Evolutionary conservation across 768 basidiomycete species (phyloP), one percentile per base, ranked within the genome.

Genomic region (Pulveroboletus sp.): DNA sequence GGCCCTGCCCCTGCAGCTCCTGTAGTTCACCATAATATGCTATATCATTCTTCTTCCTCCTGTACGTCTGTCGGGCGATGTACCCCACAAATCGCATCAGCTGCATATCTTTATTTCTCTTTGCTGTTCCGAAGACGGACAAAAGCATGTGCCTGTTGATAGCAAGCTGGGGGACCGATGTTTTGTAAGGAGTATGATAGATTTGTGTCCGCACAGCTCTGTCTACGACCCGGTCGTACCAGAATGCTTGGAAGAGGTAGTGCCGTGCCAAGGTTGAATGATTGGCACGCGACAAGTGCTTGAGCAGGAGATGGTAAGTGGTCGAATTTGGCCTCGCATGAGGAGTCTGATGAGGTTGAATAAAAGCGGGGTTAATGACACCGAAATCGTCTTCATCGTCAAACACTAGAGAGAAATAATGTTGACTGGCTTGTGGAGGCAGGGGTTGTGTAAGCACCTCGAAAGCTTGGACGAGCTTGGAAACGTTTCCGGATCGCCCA

Each of bases 371-470:
- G 44, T 76, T 73, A 28, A 65, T 57, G 35, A 67, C 59, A 9
- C 64, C 77, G 54, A 77, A 81, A 57, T 81, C 81, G 33, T 85
- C 50, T 43, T 89, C 81, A 18, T 85, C 83, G 39, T 86, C 84
- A 62, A 83, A 85, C 11, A 80, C 75, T 6, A 76, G 69, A 52
- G 77, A 28, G 27, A 28, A 73, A 47, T 74, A 69, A 56, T 74
- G 71, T 36, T 56, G 50, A 61, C 75, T 69, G 42, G 66, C 72
- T 38, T 76, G 73, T 51, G 70, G 66, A 10, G 85, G 82, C 27
- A 89, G 73, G 14, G 86, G 86, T 42, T 81, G 76, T 0, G 89
- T 88, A 50, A 90, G 79, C 27, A 86, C 81, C 57, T 91, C 89
- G 59, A 90, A 92, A 1, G 83, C 76, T 59, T 82, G 80, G 6